These are phyloP conservation scores for Dorcoceras hygrometricum DNA, from an alignment of 257 asterid species.

Conservation along the genomic window DNA sequence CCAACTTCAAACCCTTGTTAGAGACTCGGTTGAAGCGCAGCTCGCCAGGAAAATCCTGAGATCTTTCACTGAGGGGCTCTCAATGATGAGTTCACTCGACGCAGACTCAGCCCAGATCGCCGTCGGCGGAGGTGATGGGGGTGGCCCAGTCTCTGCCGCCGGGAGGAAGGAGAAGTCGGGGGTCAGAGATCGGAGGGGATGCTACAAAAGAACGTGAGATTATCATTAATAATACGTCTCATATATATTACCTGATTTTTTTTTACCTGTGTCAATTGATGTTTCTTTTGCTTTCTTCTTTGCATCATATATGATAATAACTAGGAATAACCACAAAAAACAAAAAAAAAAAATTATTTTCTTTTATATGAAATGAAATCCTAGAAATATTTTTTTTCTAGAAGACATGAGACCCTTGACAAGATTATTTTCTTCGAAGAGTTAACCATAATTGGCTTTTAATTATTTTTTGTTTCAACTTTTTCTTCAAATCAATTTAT, in stretches of 20 bases:
- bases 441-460: too few species aligned
- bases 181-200: conserved; percentile 45
- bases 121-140: background rate
- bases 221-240: background rate
- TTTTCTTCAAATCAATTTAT: too few species aligned
- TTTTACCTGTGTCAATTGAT: too few species aligned
- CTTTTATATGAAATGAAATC: too few species aligned
- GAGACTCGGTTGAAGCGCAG: conserved; percentile 19
- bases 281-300: too few species aligned
- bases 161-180: conserved; percentile 21
- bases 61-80: conserved; percentile 35
- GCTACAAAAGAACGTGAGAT: conserved; percentile 47
- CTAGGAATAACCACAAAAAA: too few species aligned
- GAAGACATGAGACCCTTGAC: too few species aligned
- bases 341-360: too few species aligned
- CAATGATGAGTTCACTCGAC: conserved; percentile 16
- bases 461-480: too few species aligned
- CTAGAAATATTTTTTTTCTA: too few species aligned
- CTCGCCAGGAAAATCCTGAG: conserved; percentile 25
- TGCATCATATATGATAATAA: background rate
- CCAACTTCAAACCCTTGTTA: conserved; percentile 30
- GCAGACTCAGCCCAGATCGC: conserved; percentile 18
- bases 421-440: too few species aligned
- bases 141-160: conserved; percentile 20
- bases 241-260: background rate